phyloP scores from a whole-genome alignment of 345 rosid genomes.

The Salix suchowensis region DNA sequence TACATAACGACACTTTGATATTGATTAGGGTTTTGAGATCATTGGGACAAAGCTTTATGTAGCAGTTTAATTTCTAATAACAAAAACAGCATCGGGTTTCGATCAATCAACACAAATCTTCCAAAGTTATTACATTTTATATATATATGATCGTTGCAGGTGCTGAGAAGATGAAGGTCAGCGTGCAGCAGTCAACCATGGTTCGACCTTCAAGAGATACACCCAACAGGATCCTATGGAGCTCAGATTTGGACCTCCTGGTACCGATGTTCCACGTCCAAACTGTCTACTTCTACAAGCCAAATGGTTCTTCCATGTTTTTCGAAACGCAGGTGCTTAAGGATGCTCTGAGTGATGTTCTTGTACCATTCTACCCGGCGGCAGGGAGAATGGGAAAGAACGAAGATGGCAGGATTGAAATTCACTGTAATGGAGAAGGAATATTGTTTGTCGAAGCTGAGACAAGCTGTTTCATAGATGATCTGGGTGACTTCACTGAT shows the following conservation, averaged over 20 bases:
- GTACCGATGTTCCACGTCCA: not conserved
- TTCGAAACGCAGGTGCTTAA: conserved; percentile 15
- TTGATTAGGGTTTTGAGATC: no score
- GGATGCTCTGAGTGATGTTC: conserved; percentile 21
- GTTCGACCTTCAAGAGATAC: conserved; percentile 22
- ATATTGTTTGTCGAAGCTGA: conserved; percentile 30
- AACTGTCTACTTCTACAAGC: conserved; percentile 15
- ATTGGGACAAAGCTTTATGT: no score
- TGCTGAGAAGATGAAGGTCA: not conserved
- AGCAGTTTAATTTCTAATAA: no score
- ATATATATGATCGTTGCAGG: no score
- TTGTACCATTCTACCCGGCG: conserved; percentile 32
- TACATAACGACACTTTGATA: no score
- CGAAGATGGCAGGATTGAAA: conserved; percentile 25
- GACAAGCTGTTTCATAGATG: conserved; percentile 8
- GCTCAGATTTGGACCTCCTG: conserved; percentile 26
- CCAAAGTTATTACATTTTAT: no score
- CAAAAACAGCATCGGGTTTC: no score
- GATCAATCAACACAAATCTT: no score
- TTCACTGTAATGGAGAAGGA: conserved; percentile 31
- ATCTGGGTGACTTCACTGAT: conserved; percentile 18
- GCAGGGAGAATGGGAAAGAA: conserved; percentile 32
- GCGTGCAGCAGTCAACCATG: conserved; percentile 5
- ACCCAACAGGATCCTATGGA: conserved; percentile 10
- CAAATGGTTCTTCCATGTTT: conserved; percentile 9